Evolutionary conservation across 2,329 filamentous ascomycete genomes (phyloP), one percentile per base, ranked within the genome.

Genomic region (Aphanoascus verrucosus): DNA sequence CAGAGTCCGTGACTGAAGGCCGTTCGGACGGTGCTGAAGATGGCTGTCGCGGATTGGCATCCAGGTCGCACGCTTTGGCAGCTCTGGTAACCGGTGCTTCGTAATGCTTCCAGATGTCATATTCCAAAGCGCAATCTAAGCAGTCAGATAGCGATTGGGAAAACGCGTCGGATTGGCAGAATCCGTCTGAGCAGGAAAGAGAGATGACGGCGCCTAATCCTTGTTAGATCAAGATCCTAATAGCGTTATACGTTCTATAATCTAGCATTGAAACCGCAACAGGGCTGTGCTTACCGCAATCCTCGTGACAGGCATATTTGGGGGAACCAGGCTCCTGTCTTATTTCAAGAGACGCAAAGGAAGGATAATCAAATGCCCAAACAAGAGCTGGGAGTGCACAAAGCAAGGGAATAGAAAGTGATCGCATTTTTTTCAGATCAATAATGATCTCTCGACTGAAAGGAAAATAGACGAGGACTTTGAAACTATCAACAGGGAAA

Each of bases 91-190:
- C 65, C 14, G 63, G 62, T 15, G 58, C 53, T 19, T 69, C 67
- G 46, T 75, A 74, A 56, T 66, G 62, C 44, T 64, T 57, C 71
- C 72, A 74, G 59, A 74, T 70, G 43, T 72, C 62, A 54, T 64
- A 67, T 35, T 65, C 56, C 37, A 66, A 57, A 43, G 72, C 72
- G 57, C 72, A 75, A 48, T 68, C 60, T n/a, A 74, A 65, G 62
- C 64, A 65, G 9, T 48, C 58, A 11, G 55, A 45, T n/a, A 64
- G 57, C 9, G 52, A 34, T 2, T 47, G 56, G 23, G 58, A 60
- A 52, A 57, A 58, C 43, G 58, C 59, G 9, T 40, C 17, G 20
- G 41, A 20, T 23, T 60, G 50, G 54, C 63, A 65, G 56, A 57
- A 59, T n/a, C 58, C 57, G 28, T 56, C 51, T 7, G 56, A 58